phyloP scores from a whole-genome alignment of 805 yeast genomes.

The Yamadazyma akitaensis region DNA sequence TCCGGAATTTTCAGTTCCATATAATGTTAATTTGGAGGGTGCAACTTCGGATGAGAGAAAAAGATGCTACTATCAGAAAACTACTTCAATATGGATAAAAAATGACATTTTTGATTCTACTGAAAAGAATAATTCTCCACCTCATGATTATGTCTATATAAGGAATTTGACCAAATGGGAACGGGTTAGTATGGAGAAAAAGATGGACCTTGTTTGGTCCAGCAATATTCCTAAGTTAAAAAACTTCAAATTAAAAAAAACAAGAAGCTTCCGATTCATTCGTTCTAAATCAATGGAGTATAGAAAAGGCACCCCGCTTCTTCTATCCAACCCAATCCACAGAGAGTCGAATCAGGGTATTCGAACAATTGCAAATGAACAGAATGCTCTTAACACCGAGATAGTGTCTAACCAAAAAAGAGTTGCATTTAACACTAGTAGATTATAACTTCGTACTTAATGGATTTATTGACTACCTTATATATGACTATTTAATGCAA shows the following conservation, averaged over 20 bases:
- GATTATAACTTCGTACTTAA: neutral
- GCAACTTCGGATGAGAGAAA: neutral
- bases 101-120: conserved; percentile 4
- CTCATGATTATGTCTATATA: neutral
- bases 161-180: conserved; percentile 5
- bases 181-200: conserved; percentile 11
- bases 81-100: conserved; percentile 6
- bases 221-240: conserved; percentile 6
- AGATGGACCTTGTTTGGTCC: conserved; percentile 12
- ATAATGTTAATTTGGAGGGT: conserved; percentile 13
- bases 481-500: neutral
- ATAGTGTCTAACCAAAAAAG: neutral
- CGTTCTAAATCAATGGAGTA: neutral
- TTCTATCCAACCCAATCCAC: neutral
- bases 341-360: neutral
- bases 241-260: neutral
- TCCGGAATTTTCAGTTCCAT: conserved; percentile 19
- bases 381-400: neutral
- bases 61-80: conserved; percentile 10
- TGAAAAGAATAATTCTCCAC: neutral
- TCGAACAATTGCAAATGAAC: neutral
- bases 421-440: neutral
- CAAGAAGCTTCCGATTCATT: neutral
- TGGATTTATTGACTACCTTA: neutral
- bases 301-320: neutral